Conservation (phyloP, 148 eudicot genomes). For the Rhododendron williamsianum region DNA sequence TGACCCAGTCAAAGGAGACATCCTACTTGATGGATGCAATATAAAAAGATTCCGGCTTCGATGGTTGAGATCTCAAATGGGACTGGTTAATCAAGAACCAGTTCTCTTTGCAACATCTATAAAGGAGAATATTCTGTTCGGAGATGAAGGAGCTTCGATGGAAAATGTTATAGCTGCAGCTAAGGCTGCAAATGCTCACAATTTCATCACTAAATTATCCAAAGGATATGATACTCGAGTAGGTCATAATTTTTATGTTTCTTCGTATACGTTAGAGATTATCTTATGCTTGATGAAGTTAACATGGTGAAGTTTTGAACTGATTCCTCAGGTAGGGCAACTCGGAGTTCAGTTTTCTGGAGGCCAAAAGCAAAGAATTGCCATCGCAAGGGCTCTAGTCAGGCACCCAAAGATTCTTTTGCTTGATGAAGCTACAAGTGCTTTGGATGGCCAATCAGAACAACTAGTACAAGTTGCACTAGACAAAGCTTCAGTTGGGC, state of each 20-base stretch:
- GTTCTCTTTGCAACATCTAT: constrained; percentile 19
- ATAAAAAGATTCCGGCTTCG: constrained; percentile 5
- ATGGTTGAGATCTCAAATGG: constrained; percentile 22
- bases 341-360: constrained; percentile 12
- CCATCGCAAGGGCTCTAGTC: constrained; percentile 22
- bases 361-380: not conserved
- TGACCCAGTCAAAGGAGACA: constrained; percentile 14
- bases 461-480: constrained; percentile 19
- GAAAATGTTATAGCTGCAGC: constrained; percentile 15
- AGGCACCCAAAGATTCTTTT: constrained; percentile 15
- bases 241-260: not conserved
- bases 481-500: constrained; percentile 16
- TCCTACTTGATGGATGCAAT: constrained; percentile 10
- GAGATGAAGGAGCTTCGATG: constrained; percentile 11
- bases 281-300: not conserved
- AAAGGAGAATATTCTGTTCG: constrained; percentile 22
- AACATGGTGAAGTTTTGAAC: not conserved
- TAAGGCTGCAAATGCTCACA: constrained; percentile 21
- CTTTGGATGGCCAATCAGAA: constrained; percentile 21
- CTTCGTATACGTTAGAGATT: not conserved
- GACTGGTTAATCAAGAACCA: constrained; percentile 22
- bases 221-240: constrained; percentile 20
- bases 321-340: constrained; percentile 16
- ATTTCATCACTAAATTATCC: constrained; percentile 18
- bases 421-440: not conserved